Base-by-base conservation (phyloP, 1,284 basidiomycete species). In the Ustilago shanxiensis region DNA sequence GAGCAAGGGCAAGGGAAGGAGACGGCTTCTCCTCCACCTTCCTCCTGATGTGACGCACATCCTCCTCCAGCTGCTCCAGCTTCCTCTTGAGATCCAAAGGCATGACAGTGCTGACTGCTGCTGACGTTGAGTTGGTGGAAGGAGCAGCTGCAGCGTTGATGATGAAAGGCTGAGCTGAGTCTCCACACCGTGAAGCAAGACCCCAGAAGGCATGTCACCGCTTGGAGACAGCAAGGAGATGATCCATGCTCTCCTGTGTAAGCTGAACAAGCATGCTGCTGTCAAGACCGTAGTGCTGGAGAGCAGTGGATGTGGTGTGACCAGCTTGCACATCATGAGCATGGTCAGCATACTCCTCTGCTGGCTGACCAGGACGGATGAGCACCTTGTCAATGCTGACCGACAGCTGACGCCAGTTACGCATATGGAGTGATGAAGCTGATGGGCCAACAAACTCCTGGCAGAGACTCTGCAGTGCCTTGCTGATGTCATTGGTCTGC, bases 331-430 rank as follows among this genome's bases (percentile, higher is more conserved):
- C n/a, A n/a, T 52, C 50, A n/a, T 52, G 50, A 20, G 18, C 18
- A 18, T 33, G 26, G 20, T 52, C 50, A 26, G 9, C 29, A 10
- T 33, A 31, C 14, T 52, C 50, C 22, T 52, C 29, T 52, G 50
- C 8, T n/a, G 41, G 41, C 16, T 11, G 41, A 20, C 29, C 29
- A 29, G 50, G 50, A 14, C 18, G 18, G 50, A 52, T 52, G 28
- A 52, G 50, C 18, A 2, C n/a, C n/a, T 18, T 7, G 50, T 52
- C 50, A 52, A 52, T 52, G 50, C 50, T 52, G 11, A 52, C 50
- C 2, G 50, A 26, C 11, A 52, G 50, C 50, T 52, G 50, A 20
- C 16, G 29, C 50, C 50, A 52, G n/a, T 26, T 52, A 9, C 16
- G 29, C 29, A 52, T 52, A 14, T 26, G 26, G 3, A 52, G 50